phyloP scores from a whole-genome alignment of 2,329 filamentous ascomycete genomes.

The Zelopaecilomyces penicillatus region DNA sequence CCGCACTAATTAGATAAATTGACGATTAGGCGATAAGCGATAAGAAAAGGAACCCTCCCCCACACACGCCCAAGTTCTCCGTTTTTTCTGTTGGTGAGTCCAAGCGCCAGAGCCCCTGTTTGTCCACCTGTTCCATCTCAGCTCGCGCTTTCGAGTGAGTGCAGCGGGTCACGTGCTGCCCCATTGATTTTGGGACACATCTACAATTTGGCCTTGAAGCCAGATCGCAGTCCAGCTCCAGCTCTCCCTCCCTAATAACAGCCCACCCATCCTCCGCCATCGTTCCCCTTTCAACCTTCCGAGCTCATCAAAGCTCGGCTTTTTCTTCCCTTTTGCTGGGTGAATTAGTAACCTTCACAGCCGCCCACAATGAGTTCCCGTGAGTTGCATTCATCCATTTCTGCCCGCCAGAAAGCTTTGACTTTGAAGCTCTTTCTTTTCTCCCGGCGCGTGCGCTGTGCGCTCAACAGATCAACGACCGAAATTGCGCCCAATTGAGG shows the following conservation, averaged over 20 bases:
- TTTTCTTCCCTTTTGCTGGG: constrained; percentile 27
- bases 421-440: constrained; percentile 8
- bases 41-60: no score
- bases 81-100: no score
- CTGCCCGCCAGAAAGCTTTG: constrained; percentile 9
- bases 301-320: constrained; percentile 31
- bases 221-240: constrained; percentile 33
- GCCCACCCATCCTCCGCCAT: constrained; percentile 18
- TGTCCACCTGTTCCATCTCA: no score
- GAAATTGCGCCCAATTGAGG: constrained; percentile 19
- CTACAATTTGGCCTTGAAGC: constrained; percentile 35
- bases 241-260: constrained; percentile 23
- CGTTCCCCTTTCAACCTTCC: constrained; percentile 20
- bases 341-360: constrained; percentile 30
- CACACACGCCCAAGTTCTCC: no score
- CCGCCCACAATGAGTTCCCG: constrained; percentile 46
- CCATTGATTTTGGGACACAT: constrained; percentile 33
- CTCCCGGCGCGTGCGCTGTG: constrained; percentile 8
- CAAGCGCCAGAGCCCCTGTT: no score
- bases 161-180: constrained; percentile 24
- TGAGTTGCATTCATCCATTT: constrained; percentile 30
- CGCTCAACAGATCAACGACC: constrained; percentile 7
- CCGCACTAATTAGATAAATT: no score
- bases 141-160: no score
- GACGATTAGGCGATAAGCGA: no score